Conservation (phyloP, 2,329 filamentous ascomycete species). For the Pezicula radicicola region DNA sequence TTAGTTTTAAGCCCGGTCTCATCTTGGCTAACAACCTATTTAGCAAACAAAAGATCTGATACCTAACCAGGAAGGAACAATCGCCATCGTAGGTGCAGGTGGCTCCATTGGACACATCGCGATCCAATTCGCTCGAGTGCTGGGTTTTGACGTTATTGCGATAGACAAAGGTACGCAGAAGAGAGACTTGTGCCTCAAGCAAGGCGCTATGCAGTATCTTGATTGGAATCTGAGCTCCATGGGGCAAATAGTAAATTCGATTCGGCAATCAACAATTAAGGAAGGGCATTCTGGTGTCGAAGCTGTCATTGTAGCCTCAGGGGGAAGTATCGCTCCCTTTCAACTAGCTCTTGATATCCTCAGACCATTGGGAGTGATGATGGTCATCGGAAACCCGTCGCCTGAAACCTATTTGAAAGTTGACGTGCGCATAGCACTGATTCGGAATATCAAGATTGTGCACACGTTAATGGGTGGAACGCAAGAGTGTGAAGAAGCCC, state of each 20-base stretch:
- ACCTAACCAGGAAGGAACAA: not conserved
- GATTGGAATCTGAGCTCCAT: not conserved
- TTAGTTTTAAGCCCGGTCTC: no score
- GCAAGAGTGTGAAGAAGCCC: not conserved
- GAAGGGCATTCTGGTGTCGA: not conserved
- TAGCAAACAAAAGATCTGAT: not conserved
- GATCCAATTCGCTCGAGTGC: constrained; percentile 68
- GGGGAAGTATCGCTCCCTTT: not conserved
- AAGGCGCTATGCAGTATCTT: not conserved
- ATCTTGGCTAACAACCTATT: not conserved
- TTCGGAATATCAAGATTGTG: not conserved
- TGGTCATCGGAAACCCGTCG: not conserved
- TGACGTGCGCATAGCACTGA: not conserved
- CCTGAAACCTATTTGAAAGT: not conserved
- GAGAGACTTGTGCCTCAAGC: not conserved
- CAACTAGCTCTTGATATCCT: not conserved
- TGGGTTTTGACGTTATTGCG: constrained; percentile 44
- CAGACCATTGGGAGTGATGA: not conserved
- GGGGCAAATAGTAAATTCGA: not conserved
- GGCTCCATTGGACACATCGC: constrained; percentile 68
- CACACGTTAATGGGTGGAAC: not conserved
- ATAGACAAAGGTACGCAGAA: not conserved
- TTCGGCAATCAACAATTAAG: not conserved
- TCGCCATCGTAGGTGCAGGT: constrained; percentile 64
- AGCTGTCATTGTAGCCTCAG: not conserved